A percentile compares a stretch with the other conserved stretches of the same genome.
phyloP scores from a whole-genome alignment of 2,329 filamentous ascomycete species.

The Clonostachys rhizophaga region DNA sequence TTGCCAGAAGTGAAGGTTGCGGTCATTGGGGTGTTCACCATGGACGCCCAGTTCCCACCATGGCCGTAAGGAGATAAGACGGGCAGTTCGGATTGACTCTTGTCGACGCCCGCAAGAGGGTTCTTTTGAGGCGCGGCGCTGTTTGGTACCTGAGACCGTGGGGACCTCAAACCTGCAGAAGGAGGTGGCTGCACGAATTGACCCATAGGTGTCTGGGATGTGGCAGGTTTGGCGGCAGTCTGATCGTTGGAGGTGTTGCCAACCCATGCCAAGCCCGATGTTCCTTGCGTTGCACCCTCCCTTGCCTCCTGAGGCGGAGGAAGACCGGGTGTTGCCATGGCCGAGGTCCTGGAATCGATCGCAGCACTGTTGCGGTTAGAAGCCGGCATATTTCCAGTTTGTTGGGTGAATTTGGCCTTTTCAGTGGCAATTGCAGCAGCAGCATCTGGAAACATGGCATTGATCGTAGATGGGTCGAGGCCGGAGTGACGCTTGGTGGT shows the following conservation, averaged over 20 bases:
- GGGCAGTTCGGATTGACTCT: conserved; percentile 66
- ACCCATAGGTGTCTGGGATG: conserved; percentile 81
- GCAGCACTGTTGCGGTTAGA: conserved; percentile 90
- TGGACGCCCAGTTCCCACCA: conserved; percentile 95
- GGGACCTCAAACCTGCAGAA: conserved; percentile 72
- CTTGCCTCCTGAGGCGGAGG: conserved; percentile 44
- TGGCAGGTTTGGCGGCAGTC: conserved; percentile 66
- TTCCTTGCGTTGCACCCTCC: conserved; percentile 9
- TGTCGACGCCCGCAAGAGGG: conserved; percentile 68
- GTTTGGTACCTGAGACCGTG: conserved; percentile 64
- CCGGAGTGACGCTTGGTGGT: conserved; percentile 87
- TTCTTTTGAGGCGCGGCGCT: conserved; percentile 77
- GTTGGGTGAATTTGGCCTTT: conserved; percentile 95
- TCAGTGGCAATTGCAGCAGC: conserved; percentile 98
- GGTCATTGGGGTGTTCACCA: conserved; percentile 97
- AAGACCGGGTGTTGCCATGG: conserved; percentile 71
- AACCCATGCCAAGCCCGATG: too few relatives aligned
- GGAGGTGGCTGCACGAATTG: conserved; percentile 85
- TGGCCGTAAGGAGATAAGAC: conserved; percentile 80
- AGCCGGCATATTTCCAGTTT: conserved; percentile 82
- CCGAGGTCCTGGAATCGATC: conserved; percentile 66
- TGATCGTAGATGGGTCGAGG: conserved; percentile 90
- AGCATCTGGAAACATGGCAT: conserved; percentile 98
- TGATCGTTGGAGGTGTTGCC: conserved; percentile 29
- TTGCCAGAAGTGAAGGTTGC: conserved; percentile 60